Evolutionary conservation across 495 filamentous ascomycete genomes (phyloP).

Genomic region (Friedmanniomyces endolithicus): DNA sequence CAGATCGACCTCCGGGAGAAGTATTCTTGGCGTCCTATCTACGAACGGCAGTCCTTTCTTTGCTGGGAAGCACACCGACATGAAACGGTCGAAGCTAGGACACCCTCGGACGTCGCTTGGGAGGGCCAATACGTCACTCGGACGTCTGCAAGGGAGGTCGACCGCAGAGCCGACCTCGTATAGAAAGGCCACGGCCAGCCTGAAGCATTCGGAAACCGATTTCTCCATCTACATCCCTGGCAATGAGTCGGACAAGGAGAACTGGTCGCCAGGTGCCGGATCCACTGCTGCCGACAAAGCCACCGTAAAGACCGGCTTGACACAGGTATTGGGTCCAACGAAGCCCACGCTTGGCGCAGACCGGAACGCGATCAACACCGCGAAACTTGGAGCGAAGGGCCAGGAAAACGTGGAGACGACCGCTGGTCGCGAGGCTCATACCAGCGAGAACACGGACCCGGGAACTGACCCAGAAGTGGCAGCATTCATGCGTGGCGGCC

Average conservation of each 20-base stretch:
- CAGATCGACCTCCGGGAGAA: slow-evolving; percentile 46
- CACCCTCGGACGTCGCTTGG: slow-evolving; percentile 28
- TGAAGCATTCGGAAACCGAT: not conserved
- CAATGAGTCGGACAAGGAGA: slow-evolving; percentile 87
- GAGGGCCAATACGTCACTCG: slow-evolving; percentile 33
- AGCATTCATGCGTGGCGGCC: slow-evolving; percentile 46
- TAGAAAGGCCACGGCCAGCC: not conserved
- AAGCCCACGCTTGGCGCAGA: not conserved
- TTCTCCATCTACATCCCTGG: slow-evolving; percentile 32
- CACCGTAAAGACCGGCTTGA: not conserved
- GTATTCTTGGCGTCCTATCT: slow-evolving; percentile 37
- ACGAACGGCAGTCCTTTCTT: slow-evolving; percentile 45
- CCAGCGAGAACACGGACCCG: slow-evolving; percentile 13
- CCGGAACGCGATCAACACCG: not conserved
- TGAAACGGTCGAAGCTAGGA: not conserved
- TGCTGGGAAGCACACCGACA: not conserved
- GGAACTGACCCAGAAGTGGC: slow-evolving; percentile 48
- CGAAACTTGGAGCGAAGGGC: not conserved
- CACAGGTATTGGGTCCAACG: too few relatives aligned
- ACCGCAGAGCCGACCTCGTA: not conserved
- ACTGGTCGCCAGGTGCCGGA: slow-evolving; percentile 50
- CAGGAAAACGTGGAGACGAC: not conserved
- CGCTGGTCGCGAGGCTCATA: not conserved
- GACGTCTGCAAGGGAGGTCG: slow-evolving; percentile 3
- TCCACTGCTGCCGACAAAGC: not conserved